Base-by-base conservation (phyloP, 2,329 filamentous ascomycete species). In the Aspergillus costaricaensis region DNA sequence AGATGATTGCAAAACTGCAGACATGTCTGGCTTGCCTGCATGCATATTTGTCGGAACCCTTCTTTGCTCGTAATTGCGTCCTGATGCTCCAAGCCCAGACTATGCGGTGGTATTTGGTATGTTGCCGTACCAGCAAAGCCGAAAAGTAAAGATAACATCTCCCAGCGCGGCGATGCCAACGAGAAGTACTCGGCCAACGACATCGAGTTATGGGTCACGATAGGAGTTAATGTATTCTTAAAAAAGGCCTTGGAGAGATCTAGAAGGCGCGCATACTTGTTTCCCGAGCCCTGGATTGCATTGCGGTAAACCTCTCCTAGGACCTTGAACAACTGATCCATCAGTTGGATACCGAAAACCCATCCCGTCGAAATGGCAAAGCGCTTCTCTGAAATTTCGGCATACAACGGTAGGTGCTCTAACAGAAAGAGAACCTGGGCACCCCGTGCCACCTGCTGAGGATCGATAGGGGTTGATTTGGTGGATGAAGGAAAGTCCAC, bases 141-240 rank as follows among this genome's bases (percentile, higher is more conserved):
- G 41, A 69, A 62, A 2, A 69, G 10, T n/a, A 67, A 38, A 0
- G 59, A 60, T 17, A 68, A 43, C 10, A 55, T 61, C 5, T 69
- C 67, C 67, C 67, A 69, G 27, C 67, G 62, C 2, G 59, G 41
- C 0, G 59, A n/a, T 9, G 39, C 53, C 2, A 48, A 17, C 5
- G 50, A 9, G 8, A 68, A 57, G 36, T 69, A 69, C 5, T 69
- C 65, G 3, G 39, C 10, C 5, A 67, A 21, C 0, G 44, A 43
- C 60, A 67, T 68, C 1, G 55, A 43, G 3, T 55, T 27, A 43
- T 62, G 53, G 7, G 59, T 54, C 32, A 51, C 32, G 17, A 62
- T 60, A 0, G 25, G 30, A 2, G 36, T 17, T 1, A 15, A 49
- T 1, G 62, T 62, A 17, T 58, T 62, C 3, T 21, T 50, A 14